These are phyloP conservation scores for Coniella vitis DNA, from an alignment of 2,329 filamentous ascomycete species.

Conservation along the genomic window DNA sequence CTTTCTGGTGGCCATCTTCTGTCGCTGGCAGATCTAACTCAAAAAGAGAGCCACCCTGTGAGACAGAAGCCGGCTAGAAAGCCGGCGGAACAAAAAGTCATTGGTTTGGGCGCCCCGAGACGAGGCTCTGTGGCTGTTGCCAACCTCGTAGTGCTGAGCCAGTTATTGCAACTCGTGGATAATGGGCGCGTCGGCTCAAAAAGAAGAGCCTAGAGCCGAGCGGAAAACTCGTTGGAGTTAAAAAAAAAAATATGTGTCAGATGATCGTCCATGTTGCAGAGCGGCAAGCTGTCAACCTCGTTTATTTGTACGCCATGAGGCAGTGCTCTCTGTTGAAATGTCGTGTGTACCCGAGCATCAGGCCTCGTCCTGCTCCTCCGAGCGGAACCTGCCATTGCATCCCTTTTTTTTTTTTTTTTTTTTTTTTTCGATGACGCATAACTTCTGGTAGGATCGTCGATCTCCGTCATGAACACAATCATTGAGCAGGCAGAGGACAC, in stretches of 20 bases:
- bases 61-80: no score
- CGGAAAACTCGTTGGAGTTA: background rate
- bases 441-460: background rate
- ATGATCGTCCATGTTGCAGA: background rate
- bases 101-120: no score
- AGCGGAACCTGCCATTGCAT: background rate
- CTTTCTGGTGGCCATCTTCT: no score
- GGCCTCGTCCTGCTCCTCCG: background rate
- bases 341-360: background rate
- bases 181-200: background rate
- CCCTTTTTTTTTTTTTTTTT: no score
- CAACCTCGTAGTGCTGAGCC: background rate
- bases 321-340: background rate
- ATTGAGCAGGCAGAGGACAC: background rate
- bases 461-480: background rate
- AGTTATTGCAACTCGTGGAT: background rate
- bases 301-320: background rate
- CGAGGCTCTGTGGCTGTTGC: no score
- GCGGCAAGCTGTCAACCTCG: background rate
- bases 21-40: no score
- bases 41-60: no score
- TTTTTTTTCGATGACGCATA: background rate
- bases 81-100: no score
- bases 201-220: background rate
- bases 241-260: background rate